These are phyloP conservation scores for Serendipita sp. DNA, from an alignment of 768 basidiomycete genomes.

Conservation along the genomic window DNA sequence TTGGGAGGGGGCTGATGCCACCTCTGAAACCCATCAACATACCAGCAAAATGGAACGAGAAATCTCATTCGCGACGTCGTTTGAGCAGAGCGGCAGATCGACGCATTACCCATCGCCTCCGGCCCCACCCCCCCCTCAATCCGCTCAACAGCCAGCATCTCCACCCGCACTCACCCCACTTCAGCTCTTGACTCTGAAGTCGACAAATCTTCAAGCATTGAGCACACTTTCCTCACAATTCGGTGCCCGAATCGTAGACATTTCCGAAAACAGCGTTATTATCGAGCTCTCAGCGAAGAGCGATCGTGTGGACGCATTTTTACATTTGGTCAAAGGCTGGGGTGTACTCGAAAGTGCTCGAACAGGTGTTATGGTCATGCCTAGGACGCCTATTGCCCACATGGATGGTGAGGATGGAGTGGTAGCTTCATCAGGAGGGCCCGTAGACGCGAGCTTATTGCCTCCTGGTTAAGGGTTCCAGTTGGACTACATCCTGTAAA, in stretches of 20 bases:
- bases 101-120: conserved; percentile 22
- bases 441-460: conserved; percentile 79
- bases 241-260: conserved; percentile 82
- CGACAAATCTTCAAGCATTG: conserved; percentile 80
- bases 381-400: conserved; percentile 70
- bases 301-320: conserved; percentile 77
- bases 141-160: conserved; percentile 19
- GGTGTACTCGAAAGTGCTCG: conserved; percentile 91
- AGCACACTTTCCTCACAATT: conserved; percentile 73
- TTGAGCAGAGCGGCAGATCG: conserved; percentile 34
- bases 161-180: conserved; percentile 44
- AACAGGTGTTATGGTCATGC: conserved; percentile 96
- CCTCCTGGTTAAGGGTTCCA: conserved; percentile 59
- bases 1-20: conserved; percentile 10
- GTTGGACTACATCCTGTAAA: no score
- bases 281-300: conserved; percentile 93
- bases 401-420: conserved; percentile 34
- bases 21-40: conserved; percentile 7
- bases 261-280: conserved; percentile 87
- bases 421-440: conserved; percentile 31
- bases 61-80: conserved; percentile 52
- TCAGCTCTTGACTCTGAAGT: conserved; percentile 76
- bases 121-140: conserved; percentile 12
- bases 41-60: conserved; percentile 53
- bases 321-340: conserved; percentile 80